Conservation (phyloP, 2,329 filamentous ascomycete species). For the Aspergillus floridensis region DNA sequence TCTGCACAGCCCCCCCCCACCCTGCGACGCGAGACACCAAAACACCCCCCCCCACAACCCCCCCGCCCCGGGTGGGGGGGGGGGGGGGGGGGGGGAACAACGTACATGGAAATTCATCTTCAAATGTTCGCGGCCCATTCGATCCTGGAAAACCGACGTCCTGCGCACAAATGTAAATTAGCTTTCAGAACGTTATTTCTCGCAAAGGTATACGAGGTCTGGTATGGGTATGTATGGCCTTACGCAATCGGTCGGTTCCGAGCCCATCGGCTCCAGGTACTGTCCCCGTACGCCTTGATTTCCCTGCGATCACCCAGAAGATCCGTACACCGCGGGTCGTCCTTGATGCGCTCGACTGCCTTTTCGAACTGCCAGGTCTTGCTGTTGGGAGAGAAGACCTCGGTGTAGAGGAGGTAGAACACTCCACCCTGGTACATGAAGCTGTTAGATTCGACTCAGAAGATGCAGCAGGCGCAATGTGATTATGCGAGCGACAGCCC, state of each 20-base stretch:
- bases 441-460: too few relatives aligned
- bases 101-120: conserved; percentile 77
- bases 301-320: conserved; percentile 72
- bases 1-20: too few relatives aligned
- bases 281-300: conserved; percentile 78
- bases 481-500: background rate
- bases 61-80: too few relatives aligned
- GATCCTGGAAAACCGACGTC: conserved; percentile 67
- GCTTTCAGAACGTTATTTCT: conserved; percentile 5
- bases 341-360: conserved; percentile 74
- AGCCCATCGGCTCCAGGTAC: conserved; percentile 78
- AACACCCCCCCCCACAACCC: too few relatives aligned
- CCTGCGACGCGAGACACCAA: too few relatives aligned
- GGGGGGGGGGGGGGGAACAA: too few relatives aligned
- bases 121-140: conserved; percentile 74
- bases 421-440: conserved; percentile 62
- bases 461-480: too few relatives aligned
- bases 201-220: background rate
- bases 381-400: conserved; percentile 81
- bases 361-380: conserved; percentile 87
- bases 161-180: conserved; percentile 43
- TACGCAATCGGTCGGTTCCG: conserved; percentile 57
- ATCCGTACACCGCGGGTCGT: conserved; percentile 67
- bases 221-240: conserved; percentile 12
- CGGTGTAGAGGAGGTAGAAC: conserved; percentile 71